Evolutionary conservation across 2,329 filamentous ascomycete genomes (phyloP), one percentile per base, ranked within the genome.

Genomic region (Colletotrichum simmondsii): DNA sequence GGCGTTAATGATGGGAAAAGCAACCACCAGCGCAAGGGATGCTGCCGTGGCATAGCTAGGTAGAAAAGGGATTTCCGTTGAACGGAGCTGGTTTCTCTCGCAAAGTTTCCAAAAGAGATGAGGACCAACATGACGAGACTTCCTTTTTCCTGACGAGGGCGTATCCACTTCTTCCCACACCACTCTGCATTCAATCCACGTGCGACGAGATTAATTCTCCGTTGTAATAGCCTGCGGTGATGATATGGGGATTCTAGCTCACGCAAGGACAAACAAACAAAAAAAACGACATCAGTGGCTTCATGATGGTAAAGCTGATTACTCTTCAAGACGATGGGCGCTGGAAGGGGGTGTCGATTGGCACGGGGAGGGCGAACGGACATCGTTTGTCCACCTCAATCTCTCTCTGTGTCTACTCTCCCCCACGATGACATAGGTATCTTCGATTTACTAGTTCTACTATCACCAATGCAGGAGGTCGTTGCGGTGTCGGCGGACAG

Each of bases 1-100:
- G 61, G 66, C 66, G 56, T 72, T 60, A 59, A 49, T 49, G 58
- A 63, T 37, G 37, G 52, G 57, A 73, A 71, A 73, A 73, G 68
- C 57, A 73, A 73, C 57, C 30, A 63, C 52, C 16, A 59, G 19
- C 22, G 46, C 35, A 70, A 65, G 63, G 71, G 68, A 63, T 67
- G 42, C 5, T 49, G 11, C n/a, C 22, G 49, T 16, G 52, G 62
- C 59, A 59, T 59, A 57, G 61, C 19, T 52, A 46, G n/a, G 26
- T 58, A 53, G 52, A 63, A 62, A 67, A 49, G 53, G 53, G 52
- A 54, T 62, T 53, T 57, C 32, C 35, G 52, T 68, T 42, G 61
- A 58, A 46, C 37, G 32, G 26, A 71, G 66, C 26, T 49, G 46
- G 57, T 28, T 32, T 14, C 37, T 54, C 37, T 54, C 24, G 42